Conservation (phyloP, 495 filamentous ascomycete genomes). For the Annulohypoxylon nitens region DNA sequence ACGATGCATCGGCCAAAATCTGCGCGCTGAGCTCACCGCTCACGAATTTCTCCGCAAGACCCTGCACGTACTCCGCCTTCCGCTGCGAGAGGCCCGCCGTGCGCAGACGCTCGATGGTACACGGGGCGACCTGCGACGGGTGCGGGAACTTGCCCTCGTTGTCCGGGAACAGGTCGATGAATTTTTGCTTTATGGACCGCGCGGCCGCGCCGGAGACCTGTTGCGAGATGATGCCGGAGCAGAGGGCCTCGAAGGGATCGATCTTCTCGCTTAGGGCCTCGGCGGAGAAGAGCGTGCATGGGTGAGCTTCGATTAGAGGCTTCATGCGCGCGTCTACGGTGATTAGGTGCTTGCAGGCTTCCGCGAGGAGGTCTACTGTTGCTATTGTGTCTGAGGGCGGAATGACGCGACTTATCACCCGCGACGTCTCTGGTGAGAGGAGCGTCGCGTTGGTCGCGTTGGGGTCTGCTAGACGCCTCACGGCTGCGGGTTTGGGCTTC, state of each 20-base stretch:
- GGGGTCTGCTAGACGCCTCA: slow-evolving; percentile 63
- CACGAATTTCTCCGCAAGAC: slow-evolving; percentile 84
- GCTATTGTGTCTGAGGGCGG: slow-evolving; percentile 71
- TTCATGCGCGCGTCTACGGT: slow-evolving; percentile 79
- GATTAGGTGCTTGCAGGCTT: slow-evolving; percentile 83
- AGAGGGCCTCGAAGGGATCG: slow-evolving; percentile 87
- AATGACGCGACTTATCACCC: slow-evolving; percentile 69
- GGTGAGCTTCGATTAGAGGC: slow-evolving; percentile 78
- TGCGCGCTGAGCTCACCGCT: slow-evolving; percentile 78
- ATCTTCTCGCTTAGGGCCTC: slow-evolving; percentile 84
- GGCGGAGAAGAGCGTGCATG: slow-evolving; percentile 82
- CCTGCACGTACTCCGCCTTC: slow-evolving; percentile 94
- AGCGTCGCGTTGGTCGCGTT: slow-evolving; percentile 78
- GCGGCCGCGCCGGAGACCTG: slow-evolving; percentile 96
- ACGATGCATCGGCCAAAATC: slow-evolving; percentile 79
- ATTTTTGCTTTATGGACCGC: slow-evolving; percentile 85
- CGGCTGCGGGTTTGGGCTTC: slow-evolving; percentile 55
- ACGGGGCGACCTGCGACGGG: slow-evolving; percentile 75
- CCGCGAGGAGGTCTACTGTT: slow-evolving; percentile 78
- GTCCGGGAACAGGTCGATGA: slow-evolving; percentile 79
- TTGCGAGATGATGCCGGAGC: slow-evolving; percentile 91
- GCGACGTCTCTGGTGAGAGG: slow-evolving; percentile 81
- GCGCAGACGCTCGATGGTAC: slow-evolving; percentile 73
- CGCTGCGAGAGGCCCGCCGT: slow-evolving; percentile 89
- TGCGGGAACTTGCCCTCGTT: slow-evolving; percentile 72